Conservation (phyloP, 2,329 filamentous ascomycete species). For the Penicillium digitatum region DNA sequence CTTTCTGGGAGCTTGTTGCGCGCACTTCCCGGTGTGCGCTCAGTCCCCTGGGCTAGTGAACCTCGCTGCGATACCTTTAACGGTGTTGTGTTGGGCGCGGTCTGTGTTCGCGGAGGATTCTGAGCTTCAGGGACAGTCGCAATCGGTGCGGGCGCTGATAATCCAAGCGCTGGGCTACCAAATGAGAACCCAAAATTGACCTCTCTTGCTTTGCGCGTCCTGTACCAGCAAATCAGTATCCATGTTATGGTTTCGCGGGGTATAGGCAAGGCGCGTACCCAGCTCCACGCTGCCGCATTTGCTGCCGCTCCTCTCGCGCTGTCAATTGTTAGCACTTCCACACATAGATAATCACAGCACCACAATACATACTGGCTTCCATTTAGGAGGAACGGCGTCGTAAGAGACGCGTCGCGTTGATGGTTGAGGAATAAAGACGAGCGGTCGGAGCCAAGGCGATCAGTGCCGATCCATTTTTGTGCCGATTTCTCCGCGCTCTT, state of each 20-base stretch:
- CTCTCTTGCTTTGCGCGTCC: constrained; percentile 46
- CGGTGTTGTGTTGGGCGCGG: constrained; percentile 11
- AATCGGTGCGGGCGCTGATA: constrained; percentile 26
- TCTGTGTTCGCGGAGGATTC: constrained; percentile 19
- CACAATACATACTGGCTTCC: constrained; percentile 36
- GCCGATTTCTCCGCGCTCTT: constrained; percentile 23
- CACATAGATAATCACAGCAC: not conserved
- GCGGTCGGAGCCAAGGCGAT: constrained; percentile 21
- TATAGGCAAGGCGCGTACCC: constrained; percentile 44
- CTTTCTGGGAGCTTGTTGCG: constrained; percentile 31
- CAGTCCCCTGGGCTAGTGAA: constrained; percentile 11
- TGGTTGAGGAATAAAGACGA: constrained; percentile 18
- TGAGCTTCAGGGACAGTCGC: constrained; percentile 17
- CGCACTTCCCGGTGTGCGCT: constrained; percentile 31
- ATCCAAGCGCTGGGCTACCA: constrained; percentile 28
- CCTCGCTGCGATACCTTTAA: constrained; percentile 16
- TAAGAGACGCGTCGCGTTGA: constrained; percentile 34
- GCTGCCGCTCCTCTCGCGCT: constrained; percentile 53
- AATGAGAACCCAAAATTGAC: constrained; percentile 52
- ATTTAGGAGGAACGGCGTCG: constrained; percentile 35
- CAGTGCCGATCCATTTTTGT: constrained; percentile 26
- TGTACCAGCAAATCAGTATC: constrained; percentile 23
- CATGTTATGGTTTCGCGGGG: constrained; percentile 29
- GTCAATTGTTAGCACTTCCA: constrained; percentile 12
- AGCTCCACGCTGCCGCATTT: constrained; percentile 56